A percentile compares a stretch with the other conserved stretches of the same genome.
Conservation (phyloP, 495 filamentous ascomycete genomes). For the Cercophora samala region DNA sequence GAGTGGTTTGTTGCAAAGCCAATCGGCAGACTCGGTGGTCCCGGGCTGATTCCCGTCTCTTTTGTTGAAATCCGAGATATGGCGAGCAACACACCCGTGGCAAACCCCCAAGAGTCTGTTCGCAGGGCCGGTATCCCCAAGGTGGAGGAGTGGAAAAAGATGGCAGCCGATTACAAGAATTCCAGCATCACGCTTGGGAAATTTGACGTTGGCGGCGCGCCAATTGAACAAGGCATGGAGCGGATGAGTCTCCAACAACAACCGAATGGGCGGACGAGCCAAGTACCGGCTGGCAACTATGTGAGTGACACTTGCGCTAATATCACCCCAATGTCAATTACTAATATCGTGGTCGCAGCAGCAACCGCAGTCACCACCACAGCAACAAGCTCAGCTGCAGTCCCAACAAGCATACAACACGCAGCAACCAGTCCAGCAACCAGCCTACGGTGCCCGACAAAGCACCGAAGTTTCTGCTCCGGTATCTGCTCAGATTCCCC, state of each 20-base stretch:
- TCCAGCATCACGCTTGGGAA: conserved; percentile 94
- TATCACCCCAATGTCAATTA: conserved; percentile 8
- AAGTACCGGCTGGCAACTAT: conserved; percentile 38
- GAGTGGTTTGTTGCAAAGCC: conserved; percentile 99
- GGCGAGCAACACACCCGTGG: conserved; percentile 75
- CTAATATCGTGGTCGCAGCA: conserved; percentile 15
- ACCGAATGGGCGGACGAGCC: conserved; percentile 42
- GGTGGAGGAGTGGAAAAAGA: conserved; percentile 99
- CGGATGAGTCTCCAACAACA: conserved; percentile 65
- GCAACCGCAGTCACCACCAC: conserved; percentile 25
- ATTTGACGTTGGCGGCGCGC: conserved; percentile 60
- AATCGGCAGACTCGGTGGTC: conserved; percentile 88
- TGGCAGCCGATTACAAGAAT: conserved; percentile 98
- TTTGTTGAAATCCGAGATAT: conserved; percentile 97
- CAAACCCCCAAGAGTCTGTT: conserved; percentile 83
- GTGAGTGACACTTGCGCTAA: conserved; percentile 35
- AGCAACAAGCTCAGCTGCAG: conserved; percentile 29
- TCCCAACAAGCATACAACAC: conserved; percentile 23
- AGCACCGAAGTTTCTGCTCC: conserved; percentile 47
- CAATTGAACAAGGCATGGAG: conserved; percentile 69
- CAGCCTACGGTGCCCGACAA: conserved; percentile 36
- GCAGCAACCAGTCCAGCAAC: conserved; percentile 27
- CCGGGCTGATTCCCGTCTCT: conserved; percentile 92
- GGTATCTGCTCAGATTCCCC: conserved; percentile 78
- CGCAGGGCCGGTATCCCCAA: conserved; percentile 88